Percentiles rank a stretch among this genome's conserved stretches.
These are phyloP conservation scores for Mycena vulgaris DNA, from an alignment of 768 basidiomycete species.

Conservation along the genomic window DNA sequence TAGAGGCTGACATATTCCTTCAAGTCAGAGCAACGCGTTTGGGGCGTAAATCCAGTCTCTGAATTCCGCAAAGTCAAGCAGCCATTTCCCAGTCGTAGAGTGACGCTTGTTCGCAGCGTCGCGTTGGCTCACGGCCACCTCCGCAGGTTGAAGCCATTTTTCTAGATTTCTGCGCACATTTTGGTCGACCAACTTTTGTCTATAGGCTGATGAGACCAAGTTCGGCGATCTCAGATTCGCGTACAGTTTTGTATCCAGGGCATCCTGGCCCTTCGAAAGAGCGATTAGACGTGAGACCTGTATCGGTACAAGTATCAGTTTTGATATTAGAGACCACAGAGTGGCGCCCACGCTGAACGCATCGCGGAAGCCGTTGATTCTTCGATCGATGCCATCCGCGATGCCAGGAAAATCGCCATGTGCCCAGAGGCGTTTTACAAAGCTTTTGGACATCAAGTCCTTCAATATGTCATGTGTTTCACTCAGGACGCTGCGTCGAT, in stretches of 20 bases:
- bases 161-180: neutral
- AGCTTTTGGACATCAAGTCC: neutral
- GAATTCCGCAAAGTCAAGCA: neutral
- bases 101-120: conserved; percentile 2
- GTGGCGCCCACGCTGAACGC: neutral
- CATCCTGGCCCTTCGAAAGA: conserved; percentile 1
- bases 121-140: neutral
- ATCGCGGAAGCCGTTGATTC: neutral
- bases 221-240: neutral
- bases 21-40: conserved; percentile 13
- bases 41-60: conserved; percentile 13
- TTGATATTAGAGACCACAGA: neutral
- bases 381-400: neutral
- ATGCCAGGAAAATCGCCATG: neutral
- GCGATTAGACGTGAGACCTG: neutral
- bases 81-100: neutral
- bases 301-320: neutral
- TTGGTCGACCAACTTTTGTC: neutral
- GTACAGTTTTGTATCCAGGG: neutral
- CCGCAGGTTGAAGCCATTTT: conserved; percentile 8
- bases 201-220: neutral
- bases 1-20: conserved; percentile 15
- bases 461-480: neutral
- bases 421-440: neutral
- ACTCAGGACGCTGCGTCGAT: neutral